Conservation (phyloP, 257 asterid genomes). For the Leptodermis oblonga region DNA sequence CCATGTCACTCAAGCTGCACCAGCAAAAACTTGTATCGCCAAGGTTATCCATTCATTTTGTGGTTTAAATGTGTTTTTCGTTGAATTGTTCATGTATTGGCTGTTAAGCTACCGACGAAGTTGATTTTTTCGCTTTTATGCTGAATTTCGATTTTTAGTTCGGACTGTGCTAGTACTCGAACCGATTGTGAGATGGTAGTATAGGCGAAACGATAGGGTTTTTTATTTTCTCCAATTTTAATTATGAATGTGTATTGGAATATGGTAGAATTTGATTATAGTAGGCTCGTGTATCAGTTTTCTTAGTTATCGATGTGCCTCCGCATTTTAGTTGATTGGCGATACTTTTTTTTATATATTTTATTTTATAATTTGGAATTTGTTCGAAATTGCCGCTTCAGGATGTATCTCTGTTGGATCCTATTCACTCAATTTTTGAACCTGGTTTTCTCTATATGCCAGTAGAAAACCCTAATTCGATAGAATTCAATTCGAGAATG, state of each 20-base stretch:
- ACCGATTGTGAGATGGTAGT: neutral
- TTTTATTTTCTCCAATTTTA: neutral
- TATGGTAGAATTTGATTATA: neutral
- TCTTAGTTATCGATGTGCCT: neutral
- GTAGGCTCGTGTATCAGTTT: neutral
- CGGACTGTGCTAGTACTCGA: neutral
- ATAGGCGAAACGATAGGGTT: neutral
- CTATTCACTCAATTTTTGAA: neutral
- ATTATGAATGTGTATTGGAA: neutral
- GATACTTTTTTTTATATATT: neutral
- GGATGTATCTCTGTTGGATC: neutral
- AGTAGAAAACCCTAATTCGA: neutral
- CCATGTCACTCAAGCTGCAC: slow-evolving; percentile 58
- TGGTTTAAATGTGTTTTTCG: neutral
- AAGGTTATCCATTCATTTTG: slow-evolving; percentile 33
- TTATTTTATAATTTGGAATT: neutral
- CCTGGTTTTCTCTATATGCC: neutral
- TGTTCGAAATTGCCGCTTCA: neutral
- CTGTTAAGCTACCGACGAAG: neutral
- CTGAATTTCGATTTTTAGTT: neutral
- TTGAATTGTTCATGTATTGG: neutral
- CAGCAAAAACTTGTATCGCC: slow-evolving; percentile 45
- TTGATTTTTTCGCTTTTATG: neutral
- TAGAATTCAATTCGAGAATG: neutral
- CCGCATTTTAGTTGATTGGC: neutral